Percentiles rank a stretch among this genome's conserved stretches.
phyloP scores from a whole-genome alignment of 2,329 filamentous ascomycete genomes.

The Colletotrichum sp. region DNA sequence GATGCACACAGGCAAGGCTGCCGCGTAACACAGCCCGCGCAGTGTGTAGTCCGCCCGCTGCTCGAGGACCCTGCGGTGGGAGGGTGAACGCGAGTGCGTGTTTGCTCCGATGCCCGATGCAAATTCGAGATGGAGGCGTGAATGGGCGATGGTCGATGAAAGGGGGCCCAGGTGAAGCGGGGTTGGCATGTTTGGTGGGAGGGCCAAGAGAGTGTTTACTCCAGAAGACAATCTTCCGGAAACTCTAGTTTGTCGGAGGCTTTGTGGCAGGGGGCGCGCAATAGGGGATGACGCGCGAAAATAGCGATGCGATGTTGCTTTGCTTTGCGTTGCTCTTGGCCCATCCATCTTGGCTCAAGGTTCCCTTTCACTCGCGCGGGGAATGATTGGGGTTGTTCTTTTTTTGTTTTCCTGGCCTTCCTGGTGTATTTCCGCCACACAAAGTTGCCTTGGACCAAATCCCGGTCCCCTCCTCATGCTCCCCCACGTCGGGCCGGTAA shows the following conservation, averaged over 20 bases:
- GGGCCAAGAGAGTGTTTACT: background rate
- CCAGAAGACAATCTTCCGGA: background rate
- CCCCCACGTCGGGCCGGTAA: constrained; percentile 12
- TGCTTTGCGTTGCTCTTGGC: background rate
- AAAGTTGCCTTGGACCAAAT: background rate
- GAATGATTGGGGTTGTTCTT: background rate
- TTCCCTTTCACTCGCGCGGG: background rate
- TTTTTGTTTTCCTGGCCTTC: background rate
- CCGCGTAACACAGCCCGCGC: background rate
- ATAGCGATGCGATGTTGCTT: background rate
- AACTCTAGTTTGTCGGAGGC: background rate
- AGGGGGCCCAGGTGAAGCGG: background rate
- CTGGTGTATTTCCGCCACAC: background rate
- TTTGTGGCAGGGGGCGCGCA: background rate
- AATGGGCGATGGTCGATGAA: background rate
- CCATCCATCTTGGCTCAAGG: background rate
- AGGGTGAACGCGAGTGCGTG: background rate
- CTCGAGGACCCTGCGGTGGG: background rate
- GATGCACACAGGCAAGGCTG: background rate
- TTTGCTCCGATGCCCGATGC: background rate
- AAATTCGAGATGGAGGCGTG: background rate
- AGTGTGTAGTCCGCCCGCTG: background rate
- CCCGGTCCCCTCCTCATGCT: background rate
- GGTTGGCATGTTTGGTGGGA: background rate
- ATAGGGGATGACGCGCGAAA: background rate